Base-by-base conservation (phyloP, 495 filamentous ascomycete genomes). In the Penicillium ucsense region DNA sequence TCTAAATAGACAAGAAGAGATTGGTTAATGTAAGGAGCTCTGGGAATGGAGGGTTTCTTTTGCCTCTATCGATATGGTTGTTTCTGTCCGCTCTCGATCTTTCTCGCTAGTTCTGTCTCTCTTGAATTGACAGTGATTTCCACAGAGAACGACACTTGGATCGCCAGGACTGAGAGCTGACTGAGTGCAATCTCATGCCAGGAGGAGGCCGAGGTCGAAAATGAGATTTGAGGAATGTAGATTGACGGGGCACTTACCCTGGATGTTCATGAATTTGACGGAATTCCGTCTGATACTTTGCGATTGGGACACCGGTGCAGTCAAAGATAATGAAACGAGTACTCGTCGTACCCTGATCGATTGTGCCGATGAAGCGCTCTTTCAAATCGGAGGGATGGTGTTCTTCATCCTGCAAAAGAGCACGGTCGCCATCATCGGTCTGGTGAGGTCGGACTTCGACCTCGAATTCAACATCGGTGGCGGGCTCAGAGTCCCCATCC, bases 301-400 rank as follows among this genome's bases (percentile, higher is more conserved):
- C 88, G 35, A 90, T 78, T 8, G 88, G 88, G 20, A 79, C 81
- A 48, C 89, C 89, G 20, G 77, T 72, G 48, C 80, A 77, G 64
- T 95, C 81, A 66, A 97, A 95, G 49, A 97, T 89, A 47, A 97
- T 73, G 62, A 95, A 95, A 10, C 91, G 81, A 32, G 91, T 88
- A 54, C 87, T 94, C 9, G 91, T 95, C 5, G 91, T 97, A 27
- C 91, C 91, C 59, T 91, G 86, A 60, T 97, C 91, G 59, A 97
- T 91, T 29, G 83, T 76, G 36, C 81, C 83, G 38, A 85, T 79
- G 60, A 79, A 87, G 6, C 68, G 68, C 33, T 68, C 53, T 47
- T 68, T 69, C 29, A 73, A 54, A 33, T 66, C 62, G 35, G 64
- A 67, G 10, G 44, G 46, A 20, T 57, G 59, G 33, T 51, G 57